Base-by-base conservation (phyloP, 1,284 basidiomycete species). In the Gymnopus androsaceus region DNA sequence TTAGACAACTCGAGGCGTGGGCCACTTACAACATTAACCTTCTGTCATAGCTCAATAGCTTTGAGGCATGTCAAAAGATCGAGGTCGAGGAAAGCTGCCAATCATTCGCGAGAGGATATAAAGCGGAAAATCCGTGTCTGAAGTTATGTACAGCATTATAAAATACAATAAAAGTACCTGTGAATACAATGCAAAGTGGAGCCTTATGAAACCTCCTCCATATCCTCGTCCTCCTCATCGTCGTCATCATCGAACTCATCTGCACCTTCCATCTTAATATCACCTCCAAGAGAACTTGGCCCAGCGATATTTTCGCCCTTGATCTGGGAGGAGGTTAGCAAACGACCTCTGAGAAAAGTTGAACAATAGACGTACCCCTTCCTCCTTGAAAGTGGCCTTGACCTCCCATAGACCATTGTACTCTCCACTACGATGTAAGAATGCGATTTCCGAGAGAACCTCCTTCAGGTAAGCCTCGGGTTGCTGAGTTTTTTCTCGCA, bases 391-490 rank as follows among this genome's bases (percentile, higher is more conserved):
- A 60, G 81, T 84, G 54, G 82, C 78, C 64, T 83, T 82, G 53
- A 89, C 75, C 70, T 89, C 85, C 84, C 85, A 90, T 56, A 81
- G 70, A 11, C 85, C 86, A 55, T 85, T 87, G 67, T 78, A 71
- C 72, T 90, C 87, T 51, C 95, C 95, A 51, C 86, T 86, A 55
- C 87, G 86, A 68, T 95, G 87, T 46, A 94, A 76, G 58, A 81
- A 84, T 1, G 92, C 95, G 46, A 98, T 88, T 60, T 93, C 89
- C 41, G 75, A 77, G 48, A 98, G 74, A 0, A 93, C 87, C 64
- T 98, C 94, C 64, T 94, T 92, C 56, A 98, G 81, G 71, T 94
- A 98, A 14, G 80, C 85, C 69, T 96, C 92, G 1, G 95, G 95
- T 72, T 98, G 95, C 68, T 95, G 88, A 0, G 91, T 92, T 54